Evolutionary conservation across 208 protist species (phyloP), one percentile per base, ranked within the genome.

Genomic region (Leishmania guyanensis): DNA sequence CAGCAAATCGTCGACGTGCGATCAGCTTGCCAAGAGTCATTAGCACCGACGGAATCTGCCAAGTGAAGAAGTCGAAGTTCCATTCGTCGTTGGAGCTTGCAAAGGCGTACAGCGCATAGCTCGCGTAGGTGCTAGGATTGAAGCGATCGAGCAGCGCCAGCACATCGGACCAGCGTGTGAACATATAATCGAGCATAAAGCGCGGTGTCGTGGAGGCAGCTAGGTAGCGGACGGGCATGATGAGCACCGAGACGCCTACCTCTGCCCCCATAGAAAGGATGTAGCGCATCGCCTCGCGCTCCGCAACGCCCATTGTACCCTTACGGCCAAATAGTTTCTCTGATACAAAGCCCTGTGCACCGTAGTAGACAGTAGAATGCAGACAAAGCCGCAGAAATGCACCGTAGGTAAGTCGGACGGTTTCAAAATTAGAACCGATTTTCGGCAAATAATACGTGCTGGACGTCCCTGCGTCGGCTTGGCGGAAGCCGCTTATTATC

Each of bases 11-110:
- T 14, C 94, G 89, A 14, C 94, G 89, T 48, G 81, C 53, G n/a
- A 89, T 85, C 5, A 97, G 85, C 80, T 96, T 96, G 16, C 80
- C 84, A 4, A 95, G 39, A 0, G 91, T 94, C 68, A 96, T 78
- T 6, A 89, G 51, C 10, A 95, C 77, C 8, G 92, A 93, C 0
- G 94, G 94, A 26, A 94, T 69, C 84, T 97, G 94, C 89, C 90
- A 96, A 5, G 79, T 79, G 66, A 97, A 97, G 76, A 97, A 97
- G 82, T 93, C 84, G 1, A 96, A 84, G 80, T 96, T 92, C 88
- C 90, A 96, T 46, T 95, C 92, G 9, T 84, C 82, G 46, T 89
- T 83, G 43, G 79, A 84, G 58, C 87, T 88, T 20, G 87, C 68
- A 58, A 97, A 96, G n/a, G 92, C 92, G 62, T 93, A 90, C 6